Percentiles rank a stretch among this genome's conserved stretches.
Evolutionary conservation across 108 stramenopile genomes (phyloP).

Genomic region (Bacterosira constricta): DNA sequence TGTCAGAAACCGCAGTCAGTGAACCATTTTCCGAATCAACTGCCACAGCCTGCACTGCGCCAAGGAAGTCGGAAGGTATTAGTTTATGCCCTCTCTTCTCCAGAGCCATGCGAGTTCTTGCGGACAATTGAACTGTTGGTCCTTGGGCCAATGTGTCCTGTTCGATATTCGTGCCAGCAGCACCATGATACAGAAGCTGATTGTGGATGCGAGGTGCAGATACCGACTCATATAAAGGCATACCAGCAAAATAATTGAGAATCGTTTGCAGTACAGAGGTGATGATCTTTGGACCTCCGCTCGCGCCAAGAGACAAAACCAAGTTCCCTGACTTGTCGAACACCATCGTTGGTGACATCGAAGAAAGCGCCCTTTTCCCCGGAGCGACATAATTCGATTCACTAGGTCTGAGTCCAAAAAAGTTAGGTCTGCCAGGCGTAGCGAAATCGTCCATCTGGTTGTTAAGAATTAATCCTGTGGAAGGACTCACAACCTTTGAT

Average conservation of each 20-base stretch:
- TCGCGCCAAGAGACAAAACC: slow-evolving; percentile 64
- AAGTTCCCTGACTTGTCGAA: slow-evolving; percentile 54
- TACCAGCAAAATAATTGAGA: slow-evolving; percentile 65
- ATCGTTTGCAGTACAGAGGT: slow-evolving; percentile 73
- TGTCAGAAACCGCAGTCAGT: slow-evolving; percentile 69
- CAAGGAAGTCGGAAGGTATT: slow-evolving; percentile 60
- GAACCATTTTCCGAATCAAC: slow-evolving; percentile 64
- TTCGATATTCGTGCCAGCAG: slow-evolving; percentile 34
- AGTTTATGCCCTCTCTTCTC: slow-evolving; percentile 54
- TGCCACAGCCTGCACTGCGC: slow-evolving; percentile 71
- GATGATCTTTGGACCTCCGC: slow-evolving; percentile 88
- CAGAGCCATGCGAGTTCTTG: slow-evolving; percentile 54
- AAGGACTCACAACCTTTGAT: slow-evolving; percentile 55
- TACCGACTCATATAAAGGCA: slow-evolving; percentile 66
- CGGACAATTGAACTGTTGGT: slow-evolving; percentile 44
- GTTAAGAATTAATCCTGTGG: slow-evolving; percentile 81
- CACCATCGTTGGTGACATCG: slow-evolving; percentile 86
- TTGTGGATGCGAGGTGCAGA: slow-evolving; percentile 74
- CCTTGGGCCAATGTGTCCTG: slow-evolving; percentile 39
- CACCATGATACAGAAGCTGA: slow-evolving; percentile 75
- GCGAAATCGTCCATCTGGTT: slow-evolving; percentile 74
- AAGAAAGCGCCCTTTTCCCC: slow-evolving; percentile 77
- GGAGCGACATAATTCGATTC: slow-evolving; percentile 70
- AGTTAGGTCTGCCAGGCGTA: slow-evolving; percentile 65
- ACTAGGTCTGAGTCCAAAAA: slow-evolving; percentile 69